phyloP scores from a whole-genome alignment of 192 early-diverging fungal genomes.

The Kickxella alabastrina region DNA sequence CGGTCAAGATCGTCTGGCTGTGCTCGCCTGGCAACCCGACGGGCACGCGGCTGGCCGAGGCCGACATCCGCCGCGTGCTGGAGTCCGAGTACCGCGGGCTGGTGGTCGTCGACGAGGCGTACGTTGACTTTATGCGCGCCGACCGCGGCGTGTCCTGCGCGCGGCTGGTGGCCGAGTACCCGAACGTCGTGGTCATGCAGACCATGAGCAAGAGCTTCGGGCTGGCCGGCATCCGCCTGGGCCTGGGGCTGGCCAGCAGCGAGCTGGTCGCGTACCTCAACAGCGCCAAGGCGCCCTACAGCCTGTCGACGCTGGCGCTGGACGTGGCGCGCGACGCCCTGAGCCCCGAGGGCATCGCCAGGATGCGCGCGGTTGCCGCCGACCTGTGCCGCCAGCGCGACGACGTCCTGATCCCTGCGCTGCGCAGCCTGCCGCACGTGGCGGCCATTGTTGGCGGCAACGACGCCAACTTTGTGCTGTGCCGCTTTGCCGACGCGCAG shows the following conservation, averaged over 20 bases:
- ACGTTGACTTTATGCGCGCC: constrained; percentile 87
- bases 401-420: constrained; percentile 55
- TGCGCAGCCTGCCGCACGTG: constrained; percentile 62
- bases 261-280: constrained; percentile 87
- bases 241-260: constrained; percentile 75
- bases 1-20: constrained; percentile 89
- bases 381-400: constrained; percentile 64
- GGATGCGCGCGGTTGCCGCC: constrained; percentile 63
- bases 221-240: constrained; percentile 91
- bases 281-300: constrained; percentile 99
- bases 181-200: constrained; percentile 94
- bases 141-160: constrained; percentile 67
- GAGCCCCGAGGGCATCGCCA: constrained; percentile 58
- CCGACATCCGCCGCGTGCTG: constrained; percentile 52
- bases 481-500: constrained; percentile 65
- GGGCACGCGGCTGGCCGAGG: constrained; percentile 70
- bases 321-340: constrained; percentile 76
- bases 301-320: constrained; percentile 86
- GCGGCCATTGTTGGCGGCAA: constrained; percentile 79
- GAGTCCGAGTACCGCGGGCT: constrained; percentile 67
- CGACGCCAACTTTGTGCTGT: constrained; percentile 95
- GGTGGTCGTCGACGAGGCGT: constrained; percentile 98
- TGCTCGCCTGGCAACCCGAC: constrained; percentile 99
- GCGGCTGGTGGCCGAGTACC: constrained; percentile 75
- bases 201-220: constrained; percentile 99